These are phyloP conservation scores for Tylopilus rubrobrunneus DNA, from an alignment of 768 basidiomycete species.

Conservation along the genomic window DNA sequence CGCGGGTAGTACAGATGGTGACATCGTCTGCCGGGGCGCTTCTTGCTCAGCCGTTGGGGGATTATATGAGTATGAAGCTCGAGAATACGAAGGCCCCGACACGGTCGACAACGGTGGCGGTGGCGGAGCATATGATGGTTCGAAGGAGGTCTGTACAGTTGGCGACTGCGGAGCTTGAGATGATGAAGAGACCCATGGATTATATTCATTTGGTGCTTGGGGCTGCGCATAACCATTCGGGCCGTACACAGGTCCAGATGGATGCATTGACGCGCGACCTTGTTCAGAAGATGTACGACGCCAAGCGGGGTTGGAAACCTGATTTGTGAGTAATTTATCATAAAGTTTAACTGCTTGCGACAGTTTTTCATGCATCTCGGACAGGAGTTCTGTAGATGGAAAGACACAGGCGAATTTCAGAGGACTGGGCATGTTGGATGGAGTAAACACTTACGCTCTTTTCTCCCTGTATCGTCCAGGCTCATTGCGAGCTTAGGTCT, in stretches of 20 bases:
- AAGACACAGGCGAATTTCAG: background rate
- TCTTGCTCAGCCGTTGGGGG: slow-evolving; percentile 14
- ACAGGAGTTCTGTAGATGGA: slow-evolving; percentile 61
- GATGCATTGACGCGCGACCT: slow-evolving; percentile 20
- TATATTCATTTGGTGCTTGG: slow-evolving; percentile 31
- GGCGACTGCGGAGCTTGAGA: slow-evolving; percentile 28
- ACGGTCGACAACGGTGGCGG: slow-evolving; percentile 17
- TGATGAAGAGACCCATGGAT: slow-evolving; percentile 25
- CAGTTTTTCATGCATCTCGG: slow-evolving; percentile 93
- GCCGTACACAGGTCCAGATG: slow-evolving; percentile 20
- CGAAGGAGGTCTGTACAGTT: slow-evolving; percentile 25
- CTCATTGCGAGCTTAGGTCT: slow-evolving; percentile 81
- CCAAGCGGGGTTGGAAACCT: slow-evolving; percentile 73
- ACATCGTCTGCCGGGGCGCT: slow-evolving; percentile 11
- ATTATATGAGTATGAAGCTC: background rate
- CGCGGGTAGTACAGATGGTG: slow-evolving; percentile 4
- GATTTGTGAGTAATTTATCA: slow-evolving; percentile 81
- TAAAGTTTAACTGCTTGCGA: slow-evolving; percentile 91
- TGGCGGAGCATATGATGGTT: slow-evolving; percentile 27
- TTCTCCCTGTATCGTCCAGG: slow-evolving; percentile 78
- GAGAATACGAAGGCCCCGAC: slow-evolving; percentile 14
- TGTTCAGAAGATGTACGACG: slow-evolving; percentile 30
- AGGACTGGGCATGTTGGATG: background rate
- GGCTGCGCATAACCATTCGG: slow-evolving; percentile 32
- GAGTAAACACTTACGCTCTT: slow-evolving; percentile 62